phyloP scores from a whole-genome alignment of 2,329 filamentous ascomycete genomes.

The Ophiostoma fasciatum region DNA sequence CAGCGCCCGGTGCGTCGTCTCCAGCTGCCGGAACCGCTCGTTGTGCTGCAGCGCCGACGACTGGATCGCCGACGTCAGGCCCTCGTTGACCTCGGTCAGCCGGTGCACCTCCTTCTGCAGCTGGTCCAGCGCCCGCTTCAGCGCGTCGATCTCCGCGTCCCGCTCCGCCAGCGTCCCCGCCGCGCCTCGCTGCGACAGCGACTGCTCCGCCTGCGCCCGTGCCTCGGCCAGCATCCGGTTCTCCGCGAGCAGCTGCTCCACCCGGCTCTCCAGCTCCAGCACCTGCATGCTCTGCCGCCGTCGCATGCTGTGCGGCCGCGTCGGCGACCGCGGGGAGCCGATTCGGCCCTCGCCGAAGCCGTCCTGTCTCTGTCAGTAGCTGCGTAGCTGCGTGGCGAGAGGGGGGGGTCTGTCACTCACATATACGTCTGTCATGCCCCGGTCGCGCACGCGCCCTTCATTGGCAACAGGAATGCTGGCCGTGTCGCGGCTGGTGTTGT shows the following conservation, averaged over 20 bases:
- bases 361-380: slow-evolving; percentile 44
- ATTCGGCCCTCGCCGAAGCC: slow-evolving; percentile 80
- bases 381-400: too few species aligned
- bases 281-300: slow-evolving; percentile 96
- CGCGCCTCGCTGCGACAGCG: slow-evolving; percentile 40
- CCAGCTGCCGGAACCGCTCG: slow-evolving; percentile 52
- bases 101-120: slow-evolving; percentile 70
- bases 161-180: slow-evolving; percentile 62
- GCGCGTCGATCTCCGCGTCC: slow-evolving; percentile 71
- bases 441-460: slow-evolving; percentile 70
- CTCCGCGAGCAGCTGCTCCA: slow-evolving; percentile 75
- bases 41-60: slow-evolving; percentile 64
- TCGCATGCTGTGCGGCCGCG: slow-evolving; percentile 86
- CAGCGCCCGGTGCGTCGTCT: slow-evolving; percentile 52
- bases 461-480: slow-evolving; percentile 58
- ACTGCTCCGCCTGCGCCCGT: slow-evolving; percentile 51
- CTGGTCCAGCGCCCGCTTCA: slow-evolving; percentile 64
- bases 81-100: slow-evolving; percentile 69
- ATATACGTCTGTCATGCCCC: slow-evolving; percentile 85
- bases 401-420: too few species aligned
- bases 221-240: slow-evolving; percentile 68
- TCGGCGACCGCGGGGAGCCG: slow-evolving; percentile 80
- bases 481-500: slow-evolving; percentile 12
- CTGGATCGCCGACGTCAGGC: slow-evolving; percentile 61
- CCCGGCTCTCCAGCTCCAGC: slow-evolving; percentile 72